Percentiles rank a stretch among this genome's conserved stretches.
These are phyloP conservation scores for Potentilla sterilis DNA, from an alignment of 306 rosid genomes.

Conservation along the genomic window DNA sequence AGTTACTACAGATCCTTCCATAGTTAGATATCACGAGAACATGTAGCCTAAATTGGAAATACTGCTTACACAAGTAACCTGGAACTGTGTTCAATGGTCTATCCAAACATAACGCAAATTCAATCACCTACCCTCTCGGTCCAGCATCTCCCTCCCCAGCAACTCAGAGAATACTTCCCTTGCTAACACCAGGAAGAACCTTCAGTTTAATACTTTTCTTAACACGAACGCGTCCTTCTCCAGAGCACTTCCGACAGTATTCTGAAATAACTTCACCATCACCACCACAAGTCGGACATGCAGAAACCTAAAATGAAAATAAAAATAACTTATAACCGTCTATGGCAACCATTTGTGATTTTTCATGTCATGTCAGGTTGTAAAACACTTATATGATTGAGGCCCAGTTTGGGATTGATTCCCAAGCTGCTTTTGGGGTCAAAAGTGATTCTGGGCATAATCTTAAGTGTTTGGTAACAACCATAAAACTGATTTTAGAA, in stretches of 20 bases:
- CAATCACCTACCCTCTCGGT: conserved; percentile 77
- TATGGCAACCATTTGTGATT: background rate
- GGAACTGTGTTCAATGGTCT: conserved; percentile 1
- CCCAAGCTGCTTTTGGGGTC: no score
- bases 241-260: conserved; percentile 82
- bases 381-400: background rate
- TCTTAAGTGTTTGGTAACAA: no score
- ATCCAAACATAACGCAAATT: conserved; percentile 15
- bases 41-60: background rate
- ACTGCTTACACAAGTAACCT: background rate
- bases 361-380: background rate
- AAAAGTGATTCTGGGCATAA: no score
- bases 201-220: conserved; percentile 86
- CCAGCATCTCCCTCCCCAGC: conserved; percentile 94
- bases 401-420: no score
- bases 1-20: no score
- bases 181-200: conserved; percentile 88
- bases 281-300: conserved; percentile 89
- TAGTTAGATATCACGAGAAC: background rate
- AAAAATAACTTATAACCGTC: background rate
- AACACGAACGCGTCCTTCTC: conserved; percentile 76
- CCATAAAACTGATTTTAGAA: no score
- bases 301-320: conserved; percentile 63
- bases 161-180: conserved; percentile 93
- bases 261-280: conserved; percentile 54